Evolutionary conservation across 228 moss, liverwort and hornwort genomes (phyloP), one percentile per base, ranked within the genome.

Genomic region (Sphagnum fallax): DNA sequence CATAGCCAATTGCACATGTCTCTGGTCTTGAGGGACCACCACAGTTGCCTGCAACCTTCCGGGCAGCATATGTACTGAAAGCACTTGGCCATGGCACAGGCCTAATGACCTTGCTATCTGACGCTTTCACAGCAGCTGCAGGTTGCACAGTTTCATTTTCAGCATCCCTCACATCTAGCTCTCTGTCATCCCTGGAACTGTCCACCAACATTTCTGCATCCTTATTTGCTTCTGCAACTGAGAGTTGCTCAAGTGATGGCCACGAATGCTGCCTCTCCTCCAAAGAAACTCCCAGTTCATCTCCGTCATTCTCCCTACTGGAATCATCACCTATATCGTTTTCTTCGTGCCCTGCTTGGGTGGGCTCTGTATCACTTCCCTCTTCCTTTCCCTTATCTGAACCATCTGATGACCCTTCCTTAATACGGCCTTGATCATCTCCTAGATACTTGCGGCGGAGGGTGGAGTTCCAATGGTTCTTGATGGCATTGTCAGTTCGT

Each of bases 401-500:
- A 10, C 87, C 89, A 71, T 91, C 88, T 47, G 88, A 86, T 48
- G 88, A 87, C 32, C 86, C 85, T 48, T 79, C 80, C 76, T 83
- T 92, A 32, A 32, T 32, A 65, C 82, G 77, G 49, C 77, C 75
- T 14, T 69, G 65, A 67, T 88, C 84, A 72, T 84, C 86, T 47
- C 84, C 82, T 13, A 68, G 78, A 75, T 89, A 88, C 64, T 95
- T 95, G 52, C 95, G 85, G 0, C 95, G 92, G 47, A 92, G 70
- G 0, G 95, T 95, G 13, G 95, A 95, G 78, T 95, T 95, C 92
- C 92, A 95, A 74, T 95, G 92, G 62, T 95, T 95, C 72, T 95
- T 95, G 47, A 95, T 95, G 7, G 95, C 90, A 68, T 95, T 95
- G 74, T 95, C 92, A 0, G 92, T 95, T 10, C 95, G 87, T 15